Percentiles rank a stretch among this genome's conserved stretches.
Conservation (phyloP, 2,329 filamentous ascomycete genomes). For the Talaromyces sp. region DNA sequence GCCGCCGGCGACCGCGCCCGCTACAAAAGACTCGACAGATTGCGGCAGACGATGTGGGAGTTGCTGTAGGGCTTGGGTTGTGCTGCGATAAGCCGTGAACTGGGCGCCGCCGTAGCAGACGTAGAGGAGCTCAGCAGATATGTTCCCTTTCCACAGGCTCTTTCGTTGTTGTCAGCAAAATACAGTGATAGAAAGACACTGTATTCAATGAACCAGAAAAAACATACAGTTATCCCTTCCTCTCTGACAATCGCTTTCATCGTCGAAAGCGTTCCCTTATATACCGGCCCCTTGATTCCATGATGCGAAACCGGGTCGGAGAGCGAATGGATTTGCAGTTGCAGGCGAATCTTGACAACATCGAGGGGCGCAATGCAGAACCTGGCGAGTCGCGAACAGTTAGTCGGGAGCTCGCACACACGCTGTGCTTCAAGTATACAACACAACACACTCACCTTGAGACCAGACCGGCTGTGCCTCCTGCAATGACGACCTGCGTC, state of each 20-base stretch:
- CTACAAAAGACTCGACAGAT: slow-evolving; percentile 70
- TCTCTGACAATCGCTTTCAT: slow-evolving; percentile 68
- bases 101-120: slow-evolving; percentile 83
- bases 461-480: slow-evolving; percentile 72
- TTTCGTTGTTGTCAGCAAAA: slow-evolving; percentile 14
- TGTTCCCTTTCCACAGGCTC: slow-evolving; percentile 94
- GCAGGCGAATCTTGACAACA: slow-evolving; percentile 95
- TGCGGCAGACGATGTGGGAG: slow-evolving; percentile 52
- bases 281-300: slow-evolving; percentile 38
- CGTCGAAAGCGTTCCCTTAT: slow-evolving; percentile 72
- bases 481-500: slow-evolving; percentile 59
- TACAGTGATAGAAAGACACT: not conserved
- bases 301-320: slow-evolving; percentile 63
- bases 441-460: slow-evolving; percentile 61
- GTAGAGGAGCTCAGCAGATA: slow-evolving; percentile 92
- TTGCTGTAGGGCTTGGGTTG: slow-evolving; percentile 60
- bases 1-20: slow-evolving; percentile 77
- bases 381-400: slow-evolving; percentile 36
- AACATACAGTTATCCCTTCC: slow-evolving; percentile 66
- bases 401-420: not conserved
- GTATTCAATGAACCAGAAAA: not conserved
- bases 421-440: not conserved
- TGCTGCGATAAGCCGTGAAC: slow-evolving; percentile 79
- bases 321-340: slow-evolving; percentile 82
- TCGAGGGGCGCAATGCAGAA: slow-evolving; percentile 94